Evolutionary conservation across 495 filamentous ascomycete genomes (phyloP).

Genomic region (Xylaria sp.): DNA sequence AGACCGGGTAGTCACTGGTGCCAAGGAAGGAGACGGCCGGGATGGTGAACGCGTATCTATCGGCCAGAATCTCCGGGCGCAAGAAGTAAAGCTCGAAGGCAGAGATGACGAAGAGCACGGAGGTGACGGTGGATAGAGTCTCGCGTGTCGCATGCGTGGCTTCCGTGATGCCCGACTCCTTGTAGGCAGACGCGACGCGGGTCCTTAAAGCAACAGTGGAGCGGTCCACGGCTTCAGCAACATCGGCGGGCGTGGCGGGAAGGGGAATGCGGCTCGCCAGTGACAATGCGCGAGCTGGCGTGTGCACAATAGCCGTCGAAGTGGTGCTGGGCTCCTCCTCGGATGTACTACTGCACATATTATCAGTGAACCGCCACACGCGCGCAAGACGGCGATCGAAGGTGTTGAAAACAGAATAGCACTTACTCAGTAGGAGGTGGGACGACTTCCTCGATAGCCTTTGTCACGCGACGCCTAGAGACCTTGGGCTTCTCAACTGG

Average conservation of each 20-base stretch:
- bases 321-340: conserved; percentile 43
- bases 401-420: neutral
- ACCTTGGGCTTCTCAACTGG: conserved; percentile 47
- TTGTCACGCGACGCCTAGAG: conserved; percentile 53
- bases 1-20: conserved; percentile 58
- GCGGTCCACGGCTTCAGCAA: conserved; percentile 83
- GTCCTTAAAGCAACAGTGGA: conserved; percentile 69
- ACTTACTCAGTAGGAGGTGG: conserved; percentile 47
- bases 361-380: conserved; percentile 26
- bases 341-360: conserved; percentile 33
- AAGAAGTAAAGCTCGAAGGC: conserved; percentile 69
- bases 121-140: conserved; percentile 70
- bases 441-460: conserved; percentile 55
- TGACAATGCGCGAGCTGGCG: conserved; percentile 62
- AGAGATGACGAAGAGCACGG: conserved; percentile 68
- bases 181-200: conserved; percentile 55
- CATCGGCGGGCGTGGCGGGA: conserved; percentile 83
- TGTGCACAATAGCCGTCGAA: conserved; percentile 60
- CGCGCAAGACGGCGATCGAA: neutral
- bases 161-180: conserved; percentile 59
- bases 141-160: conserved; percentile 67
- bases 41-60: conserved; percentile 72
- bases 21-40: conserved; percentile 65
- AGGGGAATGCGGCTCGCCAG: conserved; percentile 64
- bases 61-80: conserved; percentile 67